Base-by-base conservation (phyloP, 768 basidiomycete species). In the Crassisporium funariophilum region DNA sequence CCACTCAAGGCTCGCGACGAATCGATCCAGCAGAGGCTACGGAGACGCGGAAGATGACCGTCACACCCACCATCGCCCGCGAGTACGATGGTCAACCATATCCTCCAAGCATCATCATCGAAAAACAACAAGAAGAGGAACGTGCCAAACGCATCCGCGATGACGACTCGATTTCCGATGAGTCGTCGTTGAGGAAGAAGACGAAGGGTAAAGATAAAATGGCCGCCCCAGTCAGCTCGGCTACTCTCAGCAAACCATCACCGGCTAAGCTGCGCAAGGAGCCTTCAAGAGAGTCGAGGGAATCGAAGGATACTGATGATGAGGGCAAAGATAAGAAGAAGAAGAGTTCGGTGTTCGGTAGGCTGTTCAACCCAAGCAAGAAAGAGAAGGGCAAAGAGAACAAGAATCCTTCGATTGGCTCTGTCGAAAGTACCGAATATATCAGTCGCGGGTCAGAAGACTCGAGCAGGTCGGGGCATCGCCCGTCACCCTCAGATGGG, bases 41-140 rank as follows among this genome's bases (percentile, higher is more conserved):
- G 1, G 93, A 90, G 60, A 93, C 92, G 5, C 78, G 79, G 44
- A 84, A 88, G 54, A 71, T 93, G 44, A 86, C 82, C 8, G 83
- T 80, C 47, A 95, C 91, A 0, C 93, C 93, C 1, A 72, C 78
- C 1, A 82, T 95, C 16, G 88, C 83, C 9, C 83, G 86, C 12
- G 81, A 81, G 13, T 74, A 67, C 22, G 74, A 68, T 22, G 56
- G 59, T 5, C 44, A 29, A 52, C 75, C 57, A 1, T 57, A 53
- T n/a, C 69, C 75, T 49, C 65, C 61, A 3, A 68, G 65, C 31
- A 54, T 57, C 25, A 52, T 62, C 29, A 35, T 68, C 21, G 63
- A 31, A 5, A 31, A 31, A 31, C 29, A 31, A 31, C 29, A 31
- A 31, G 29, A 67, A 12, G 68, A 69, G 7, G 68, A 69, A 21